Percentiles rank a stretch among this genome's conserved stretches.
phyloP scores from a whole-genome alignment of 352 stramenopile genomes.

The Pythium volutum region DNA sequence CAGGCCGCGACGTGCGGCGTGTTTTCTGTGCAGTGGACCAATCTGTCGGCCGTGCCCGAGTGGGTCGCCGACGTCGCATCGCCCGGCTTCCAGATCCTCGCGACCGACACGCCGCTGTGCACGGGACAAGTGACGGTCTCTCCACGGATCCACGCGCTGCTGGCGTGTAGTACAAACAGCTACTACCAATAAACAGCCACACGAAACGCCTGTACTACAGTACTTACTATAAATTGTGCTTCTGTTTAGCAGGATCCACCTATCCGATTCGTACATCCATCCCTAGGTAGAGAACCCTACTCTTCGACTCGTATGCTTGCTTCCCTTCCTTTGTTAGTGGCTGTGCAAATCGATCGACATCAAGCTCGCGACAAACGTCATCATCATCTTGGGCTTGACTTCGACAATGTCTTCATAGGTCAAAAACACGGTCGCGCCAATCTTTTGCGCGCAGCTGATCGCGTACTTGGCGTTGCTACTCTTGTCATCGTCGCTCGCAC shows the following conservation, averaged over 20 bases:
- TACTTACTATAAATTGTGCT: too few species aligned
- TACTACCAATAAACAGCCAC: too few species aligned
- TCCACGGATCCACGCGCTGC: neutral
- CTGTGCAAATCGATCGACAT: constrained; percentile 82
- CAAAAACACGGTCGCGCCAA: constrained; percentile 90
- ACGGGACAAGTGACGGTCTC: neutral
- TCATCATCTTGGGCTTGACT: constrained; percentile 93
- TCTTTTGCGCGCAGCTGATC: constrained; percentile 92
- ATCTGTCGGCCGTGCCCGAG: constrained; percentile 12
- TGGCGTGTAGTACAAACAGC: neutral
- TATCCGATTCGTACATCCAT: too few species aligned
- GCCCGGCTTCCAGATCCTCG: neutral
- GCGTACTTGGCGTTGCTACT: constrained; percentile 91
- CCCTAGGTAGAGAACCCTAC: too few species aligned
- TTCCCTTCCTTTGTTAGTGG: constrained; percentile 8
- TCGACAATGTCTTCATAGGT: constrained; percentile 94
- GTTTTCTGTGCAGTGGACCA: neutral
- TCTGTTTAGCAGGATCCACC: too few species aligned
- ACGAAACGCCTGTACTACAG: too few species aligned
- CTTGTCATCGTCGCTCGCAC: constrained; percentile 77
- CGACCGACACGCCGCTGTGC: constrained; percentile 4
- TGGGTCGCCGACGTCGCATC: constrained; percentile 1
- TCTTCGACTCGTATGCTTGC: neutral
- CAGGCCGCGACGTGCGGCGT: neutral
- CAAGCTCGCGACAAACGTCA: constrained; percentile 86